Evolutionary conservation across 495 filamentous ascomycete species (phyloP), one percentile per base, ranked within the genome.

Genomic region (Aspergillus mulundensis): DNA sequence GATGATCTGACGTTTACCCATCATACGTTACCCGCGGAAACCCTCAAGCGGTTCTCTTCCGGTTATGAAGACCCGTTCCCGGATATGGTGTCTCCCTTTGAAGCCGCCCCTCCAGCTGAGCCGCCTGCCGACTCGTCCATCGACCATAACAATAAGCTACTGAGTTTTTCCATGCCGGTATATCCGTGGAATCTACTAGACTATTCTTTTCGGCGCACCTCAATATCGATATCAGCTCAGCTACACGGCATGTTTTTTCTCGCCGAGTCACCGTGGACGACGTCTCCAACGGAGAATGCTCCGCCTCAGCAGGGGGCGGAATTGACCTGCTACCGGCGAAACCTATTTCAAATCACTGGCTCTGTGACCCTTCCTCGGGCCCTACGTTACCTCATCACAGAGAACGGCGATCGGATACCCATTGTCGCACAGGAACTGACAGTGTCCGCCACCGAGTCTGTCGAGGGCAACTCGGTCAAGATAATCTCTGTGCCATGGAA

Each of bases 161-260:
- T 96, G 51, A 84, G 87, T 70, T 95, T 96, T 70, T 86, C 85
- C 0, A 68, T 84, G 4, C 88, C 85, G 0, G 77, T 79, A 15
- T 83, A 86, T 58, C 83, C 84, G 59, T 89, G 86, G 42, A 82
- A 82, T 1, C 72, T 90, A 10, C 75, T 91, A 32, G 87, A 90
- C 61, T 87, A 83, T 74, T 78, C 82, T 58, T 77, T 82, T 68
- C 78, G 82, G 50, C 69, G 82, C 64, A 73, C 78, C 7, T 77
- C 75, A 6, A 66, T 90, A 20, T 79, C 81, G 30, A 84, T 95
- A 66, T 82, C 86, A 8, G 90, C 90, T 41, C 91, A 95, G 69
- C 73, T 96, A 28, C 89, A 94, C 65, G 91, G 91, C 74, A 95
- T 95, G 90, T 96, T 96, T 74, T 95, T 94, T 64, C 81, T 96